Conservation (phyloP, 192 early-diverging fungal genomes). For the Coemansia sp. region DNA sequence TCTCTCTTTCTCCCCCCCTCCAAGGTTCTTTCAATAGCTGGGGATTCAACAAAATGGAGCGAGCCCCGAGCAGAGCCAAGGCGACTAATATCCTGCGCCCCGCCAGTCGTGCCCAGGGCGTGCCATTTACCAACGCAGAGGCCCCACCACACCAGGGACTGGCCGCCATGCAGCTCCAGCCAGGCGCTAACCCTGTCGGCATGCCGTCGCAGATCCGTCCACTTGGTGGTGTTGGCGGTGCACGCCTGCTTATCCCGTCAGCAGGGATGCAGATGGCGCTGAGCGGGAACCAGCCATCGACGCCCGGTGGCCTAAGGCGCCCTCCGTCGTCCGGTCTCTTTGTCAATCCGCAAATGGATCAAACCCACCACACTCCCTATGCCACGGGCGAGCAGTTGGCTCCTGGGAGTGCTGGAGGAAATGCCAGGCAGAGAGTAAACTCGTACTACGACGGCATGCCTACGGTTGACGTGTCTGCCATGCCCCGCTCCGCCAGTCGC, state of each 20-base stretch:
- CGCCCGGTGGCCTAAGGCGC: conserved; percentile 30
- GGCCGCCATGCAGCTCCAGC: conserved; percentile 13
- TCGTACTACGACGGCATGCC: conserved; percentile 48
- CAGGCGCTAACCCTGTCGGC: neutral
- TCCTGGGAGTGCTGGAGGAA: conserved; percentile 18
- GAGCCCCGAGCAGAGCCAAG: conserved; percentile 54
- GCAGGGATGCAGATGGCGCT: conserved; percentile 17
- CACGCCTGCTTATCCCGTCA: conserved; percentile 38
- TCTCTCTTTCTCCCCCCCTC: neutral
- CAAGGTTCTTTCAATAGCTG: neutral
- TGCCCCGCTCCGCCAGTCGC: conserved; percentile 37
- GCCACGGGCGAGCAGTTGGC: conserved; percentile 19
- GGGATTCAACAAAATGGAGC: conserved; percentile 35
- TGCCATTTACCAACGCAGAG: conserved; percentile 17
- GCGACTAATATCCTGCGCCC: conserved; percentile 56
- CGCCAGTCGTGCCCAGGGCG: conserved; percentile 48
- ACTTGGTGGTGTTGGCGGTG: conserved; percentile 16
- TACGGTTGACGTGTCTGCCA: conserved; percentile 27
- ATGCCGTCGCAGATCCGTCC: conserved; percentile 3
- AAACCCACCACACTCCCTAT: conserved; percentile 13
- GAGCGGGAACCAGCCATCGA: conserved; percentile 19
- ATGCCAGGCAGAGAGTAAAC: conserved; percentile 33
- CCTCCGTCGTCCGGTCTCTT: conserved; percentile 48
- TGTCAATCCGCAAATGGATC: conserved; percentile 21
- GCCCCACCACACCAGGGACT: conserved; percentile 11